Evolutionary conservation across 2,329 filamentous ascomycete species (phyloP), one percentile per base, ranked within the genome.

Genomic region (Ophiostoma sp.): DNA sequence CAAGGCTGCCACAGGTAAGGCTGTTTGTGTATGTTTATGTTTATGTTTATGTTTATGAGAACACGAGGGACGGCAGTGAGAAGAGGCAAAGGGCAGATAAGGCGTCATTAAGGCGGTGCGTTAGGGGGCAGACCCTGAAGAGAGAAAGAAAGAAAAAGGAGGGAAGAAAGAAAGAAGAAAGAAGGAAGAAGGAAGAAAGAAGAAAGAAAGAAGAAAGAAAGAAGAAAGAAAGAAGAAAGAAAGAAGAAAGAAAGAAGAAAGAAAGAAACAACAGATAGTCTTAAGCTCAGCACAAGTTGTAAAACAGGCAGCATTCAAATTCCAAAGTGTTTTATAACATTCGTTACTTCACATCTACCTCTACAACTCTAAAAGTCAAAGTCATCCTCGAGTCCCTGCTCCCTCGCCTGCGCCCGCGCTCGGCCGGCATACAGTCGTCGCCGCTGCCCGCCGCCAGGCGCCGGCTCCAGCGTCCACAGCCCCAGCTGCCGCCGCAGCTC

Each of bases 401-500:
- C 17, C 44, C 44, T 48, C 17, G 44, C 20, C 52, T 54, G 52
- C 27, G 13, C 54, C 60, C 35, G 62, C 39, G 31, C n/a, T 2
- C 39, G 65, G 6, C 39, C 65, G 3, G 39, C 20, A 31, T 44
- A 67, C 13, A 44, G 65, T 13, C 65, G 65, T 15, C 39, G 65
- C 6, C 65, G 65, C 2, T 20, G n/a, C 8, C 62, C 33, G 3
- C 20, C 20, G 15, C 33, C 20, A 7, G 62, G 65, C 17, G 17
- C 39, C 44, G 69, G 66, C 41, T 33, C 41, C 68, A 75, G 31
- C 36, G 75, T 75, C 80, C 80, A 83, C 57, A 74, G 74, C 41
- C 69, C 72, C 15, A 79, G 70, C 69, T 78, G 74, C 39, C 75
- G 76, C 36, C 75, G 72, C 70, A 83, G 69, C 66, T 77, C 77